Base-by-base conservation (phyloP, 129 eudicot genomes). In the Heracleum sosnowskyi region DNA sequence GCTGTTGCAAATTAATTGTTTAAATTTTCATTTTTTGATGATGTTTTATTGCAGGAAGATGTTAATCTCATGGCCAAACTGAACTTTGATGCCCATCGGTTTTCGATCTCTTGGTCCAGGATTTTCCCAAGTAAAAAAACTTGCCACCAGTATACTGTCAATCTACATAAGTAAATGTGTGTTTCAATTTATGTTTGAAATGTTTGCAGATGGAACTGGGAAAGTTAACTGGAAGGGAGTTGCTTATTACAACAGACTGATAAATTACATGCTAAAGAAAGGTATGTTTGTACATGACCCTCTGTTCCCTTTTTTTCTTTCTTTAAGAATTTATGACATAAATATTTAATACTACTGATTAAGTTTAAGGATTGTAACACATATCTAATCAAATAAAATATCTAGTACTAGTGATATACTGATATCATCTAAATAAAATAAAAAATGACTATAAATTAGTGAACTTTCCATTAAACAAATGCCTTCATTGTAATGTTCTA, bases 101-200 rank as follows among this genome's bases (percentile, higher is more conserved):
- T 93, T 84, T 93, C 98, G 9, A 89, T 93, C 69, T 93, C 98
- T 45, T 93, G 98, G 97, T 83, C 93, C 63, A 87, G 97, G 73
- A 89, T 93, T 66, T 90, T 93, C 74, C 98, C 97, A 83, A 84
- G 97, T 91, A 86, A 86, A 73, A 73, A 0, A n/a, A 31, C 28
- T 34, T 34, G 13, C 41, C 41, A 69, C 7, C 20, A 34, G 4
- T 29, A 11, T 29, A 2, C 41, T 29, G 39, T 66, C 4, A 13
- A 12, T 16, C 9, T 15, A 16, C 39, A 66, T 33, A 66, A 12
- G 3, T 12, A n/a, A 33, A 4, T 16, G 33, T 20, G 31, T 22
- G 12, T 47, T 5, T 22, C 36, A 16, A 36, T 69, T 36, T 33
- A 13, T 36, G 12, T 35, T 7, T 35, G 41, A 33, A 36, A 31